Evolutionary conservation across 192 early-diverging fungal genomes (phyloP), one percentile per base, ranked within the genome.

Genomic region (Coemansia sp.): DNA sequence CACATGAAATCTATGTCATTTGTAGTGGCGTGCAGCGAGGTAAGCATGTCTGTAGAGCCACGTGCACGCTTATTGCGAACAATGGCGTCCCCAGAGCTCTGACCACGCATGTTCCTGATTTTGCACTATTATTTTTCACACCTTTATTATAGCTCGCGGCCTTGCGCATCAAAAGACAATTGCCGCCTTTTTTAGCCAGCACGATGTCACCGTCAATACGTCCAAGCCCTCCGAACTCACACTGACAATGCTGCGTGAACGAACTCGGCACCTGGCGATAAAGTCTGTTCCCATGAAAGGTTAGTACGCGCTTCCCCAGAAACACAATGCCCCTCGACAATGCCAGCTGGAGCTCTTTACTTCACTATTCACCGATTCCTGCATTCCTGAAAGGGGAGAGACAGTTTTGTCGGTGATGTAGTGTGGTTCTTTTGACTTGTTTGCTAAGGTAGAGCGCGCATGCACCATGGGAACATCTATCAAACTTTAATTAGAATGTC

Each of bases 191-290:
- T 74, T 80, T 34, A 60, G 60, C 65, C 71, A 74, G 21, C 66
- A 80, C 63, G 77, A 80, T 46, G 71, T 80, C 51, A 74, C 69
- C 8, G 69, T 80, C 65, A 74, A 80, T 36, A 80, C 77, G 13
- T 57, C 77, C 58, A 74, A 67, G 65, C 72, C 77, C 16, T 70
- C 77, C 1, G 77, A 80, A 43, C 65, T 80, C 26, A 74, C 77
- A 14, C 65, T 72, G 2, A 61, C 65, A 2, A 68, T 80, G 77
- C 72, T 80, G 16, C 71, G 77, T 38, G 66, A 70, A 57, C 70
- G 70, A 57, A 74, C 77, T 61, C 66, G 72, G 28, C 77, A 80
- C 58, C 51, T 80, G 56, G 71, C 72, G 37, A 70, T 67, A 56
- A 80, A 71, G 62, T 59, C 69, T 11, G 62, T 57, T 63, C 74